These are phyloP conservation scores for Colletotrichum agaves DNA, from an alignment of 2,329 filamentous ascomycete genomes.

Conservation along the genomic window DNA sequence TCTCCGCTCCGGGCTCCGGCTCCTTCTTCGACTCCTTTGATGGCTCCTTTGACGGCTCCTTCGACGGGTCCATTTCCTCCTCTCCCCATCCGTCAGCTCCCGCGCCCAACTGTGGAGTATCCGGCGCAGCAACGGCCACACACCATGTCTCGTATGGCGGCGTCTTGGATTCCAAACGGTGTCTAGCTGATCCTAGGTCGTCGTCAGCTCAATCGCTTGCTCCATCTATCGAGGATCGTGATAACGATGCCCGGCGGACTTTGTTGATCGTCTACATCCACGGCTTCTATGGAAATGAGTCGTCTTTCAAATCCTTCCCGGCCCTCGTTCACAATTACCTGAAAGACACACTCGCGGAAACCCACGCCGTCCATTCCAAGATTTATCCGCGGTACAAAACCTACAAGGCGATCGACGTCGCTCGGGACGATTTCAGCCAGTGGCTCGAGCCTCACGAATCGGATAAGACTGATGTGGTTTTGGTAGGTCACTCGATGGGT, in stretches of 20 bases:
- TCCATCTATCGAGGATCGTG: slow-evolving; percentile 39
- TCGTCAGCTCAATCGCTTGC: slow-evolving; percentile 57
- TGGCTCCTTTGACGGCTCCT: slow-evolving; percentile 18
- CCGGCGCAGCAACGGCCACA: slow-evolving; percentile 4
- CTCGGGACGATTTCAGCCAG: slow-evolving; percentile 82
- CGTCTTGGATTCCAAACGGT: slow-evolving; percentile 34
- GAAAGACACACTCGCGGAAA: slow-evolving; percentile 72
- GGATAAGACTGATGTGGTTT: slow-evolving; percentile 78
- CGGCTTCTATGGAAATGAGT: slow-evolving; percentile 89
- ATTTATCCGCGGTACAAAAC: slow-evolving; percentile 85
- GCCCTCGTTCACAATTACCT: slow-evolving; percentile 85
- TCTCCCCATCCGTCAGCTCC: slow-evolving; percentile 26
- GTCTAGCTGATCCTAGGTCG: slow-evolving; percentile 55
- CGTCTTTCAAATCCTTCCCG: slow-evolving; percentile 88
- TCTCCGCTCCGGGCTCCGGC: slow-evolving; percentile 27
- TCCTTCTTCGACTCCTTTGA: slow-evolving; percentile 20
- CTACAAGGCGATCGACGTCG: slow-evolving; percentile 76
- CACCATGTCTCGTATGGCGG: neutral
- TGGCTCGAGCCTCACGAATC: slow-evolving; percentile 86
- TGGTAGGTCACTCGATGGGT: slow-evolving; percentile 92
- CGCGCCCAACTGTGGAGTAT: neutral
- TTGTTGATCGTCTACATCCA: slow-evolving; percentile 87
- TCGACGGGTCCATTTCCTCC: slow-evolving; percentile 26
- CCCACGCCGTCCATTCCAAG: slow-evolving; percentile 87
- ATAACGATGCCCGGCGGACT: slow-evolving; percentile 55